Base-by-base conservation (phyloP, 345 rosid species). In the Lagerstroemia speciosa region DNA sequence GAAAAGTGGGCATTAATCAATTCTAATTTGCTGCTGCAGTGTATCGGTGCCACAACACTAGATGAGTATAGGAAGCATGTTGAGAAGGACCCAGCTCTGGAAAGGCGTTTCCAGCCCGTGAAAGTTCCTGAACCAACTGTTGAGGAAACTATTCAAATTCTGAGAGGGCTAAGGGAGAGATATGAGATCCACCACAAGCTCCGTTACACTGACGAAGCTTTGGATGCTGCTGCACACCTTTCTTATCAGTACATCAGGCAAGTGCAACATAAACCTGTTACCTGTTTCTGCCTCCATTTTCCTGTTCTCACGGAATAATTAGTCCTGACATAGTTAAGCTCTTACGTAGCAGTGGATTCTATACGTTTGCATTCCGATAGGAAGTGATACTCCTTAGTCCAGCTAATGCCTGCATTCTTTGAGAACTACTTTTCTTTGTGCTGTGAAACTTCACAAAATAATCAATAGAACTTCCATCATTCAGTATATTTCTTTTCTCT, bases 171-270 rank as follows among this genome's bases (percentile, higher is more conserved):
- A n/a, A 88, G 98, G 19, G 98, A 95, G 76, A 87, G 96, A 50
- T 92, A 95, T 65, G 99, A 95, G 85, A 95, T 95, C 71, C 99
- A 95, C 73, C 99, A 92, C 85, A 95, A 95, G 80, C 98, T 95
- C 33, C 88, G 87, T 17, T 95, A 95, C 83, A 95, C 98, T 1
- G 98, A 95, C 63, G 99, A 95, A 20, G 81, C 98, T 53, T 74
- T 95, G 75, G 79, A 80, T 41, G 81, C 97, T 76, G 99, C 99
- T 75, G 98, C 98, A 0, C 93, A 84, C 52, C 76, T 95, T 79
- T 90, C 99, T 41, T 90, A 95, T 80, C 99, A 92, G 75, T 95
- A 95, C 72, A 95, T 95, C 83, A 95, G 99, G 99, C 86, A 55
- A 48, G 20, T 19, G n/a, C 55, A 22, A 17, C 55, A 48, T 48